Base-by-base conservation (phyloP, 768 basidiomycete species). In the Boletus rex-veris region DNA sequence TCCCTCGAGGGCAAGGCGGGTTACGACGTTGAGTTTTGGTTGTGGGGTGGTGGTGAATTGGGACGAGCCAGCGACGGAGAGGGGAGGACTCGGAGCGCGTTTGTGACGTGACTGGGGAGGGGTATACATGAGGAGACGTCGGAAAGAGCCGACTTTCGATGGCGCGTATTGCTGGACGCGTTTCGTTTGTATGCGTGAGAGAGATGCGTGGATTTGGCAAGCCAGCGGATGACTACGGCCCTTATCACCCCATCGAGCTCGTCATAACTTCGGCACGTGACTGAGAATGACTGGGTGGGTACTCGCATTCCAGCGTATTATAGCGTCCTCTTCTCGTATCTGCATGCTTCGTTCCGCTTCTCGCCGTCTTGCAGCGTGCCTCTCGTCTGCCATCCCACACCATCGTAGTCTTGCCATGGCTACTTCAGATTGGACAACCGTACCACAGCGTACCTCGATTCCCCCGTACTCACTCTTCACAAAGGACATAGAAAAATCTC, bases 1-100 rank as follows among this genome's bases (percentile, higher is more conserved):
- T 30, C 88, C 89, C 63, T 89, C 86, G 45, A 91, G 81, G 21
- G 82, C 83, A 31, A 90, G 77, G 47, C 86, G 84, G 44, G 86
- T 84, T 4, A 90, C 86, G 15, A 90, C 73, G 64, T 88, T 88
- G 47, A 84, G 62, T 63, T 80, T 84, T 46, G 75, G 74, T 52
- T 72, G 71, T 8, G 74, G 72, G 21, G 68, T 72, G 10, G 78
- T 71, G 0, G 77, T 79, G 38, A 80, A 59, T 19, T 80, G 77
- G 5, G 80, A 71, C 44, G 80, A 79, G 40, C 57, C 68, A 9
- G 67, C 60, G 40, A 40, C 58, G 3, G 71, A 72, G 53, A 59
- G 58, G 0, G 71, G 65, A 6, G 71, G 71, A 26, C 71, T 73
- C 10, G 62, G 37, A 8, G 64, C 56, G 55, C 71, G 73, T 58